A percentile compares a stretch with the other conserved stretches of the same genome.
Evolutionary conservation across 306 rosid species (phyloP).

Genomic region (Adenanthera pavonina): DNA sequence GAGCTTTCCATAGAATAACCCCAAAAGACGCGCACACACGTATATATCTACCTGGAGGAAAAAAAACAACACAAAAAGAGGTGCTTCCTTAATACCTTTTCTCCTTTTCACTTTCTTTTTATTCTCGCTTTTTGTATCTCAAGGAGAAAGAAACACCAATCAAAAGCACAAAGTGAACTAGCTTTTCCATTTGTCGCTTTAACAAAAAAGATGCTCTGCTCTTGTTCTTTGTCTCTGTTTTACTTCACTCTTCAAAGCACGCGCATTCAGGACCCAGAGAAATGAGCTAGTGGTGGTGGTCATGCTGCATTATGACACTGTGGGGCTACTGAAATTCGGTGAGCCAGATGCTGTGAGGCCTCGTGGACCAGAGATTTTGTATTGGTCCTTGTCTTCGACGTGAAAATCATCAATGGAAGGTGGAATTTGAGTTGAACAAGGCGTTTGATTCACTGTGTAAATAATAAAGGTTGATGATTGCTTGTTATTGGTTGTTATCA

Average conservation of each 20-base stretch:
- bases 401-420: background rate
- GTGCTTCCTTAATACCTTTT: background rate
- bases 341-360: constrained; percentile 22
- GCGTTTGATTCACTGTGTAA: background rate
- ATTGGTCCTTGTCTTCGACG: background rate
- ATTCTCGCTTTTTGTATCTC: constrained; percentile 23
- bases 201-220: constrained; percentile 32
- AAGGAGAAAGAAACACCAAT: constrained; percentile 30
- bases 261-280: constrained; percentile 44
- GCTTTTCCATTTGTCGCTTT: constrained; percentile 50
- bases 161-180: constrained; percentile 29
- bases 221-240: background rate
- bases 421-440: background rate
- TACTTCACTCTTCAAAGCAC: constrained; percentile 39
- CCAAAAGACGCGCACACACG: no score
- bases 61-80: background rate
- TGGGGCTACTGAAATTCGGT: constrained; percentile 35
- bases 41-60: background rate
- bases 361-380: constrained; percentile 3
- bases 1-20: no score
- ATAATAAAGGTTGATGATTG: background rate
- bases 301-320: constrained; percentile 30
- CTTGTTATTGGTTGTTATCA: background rate
- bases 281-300: background rate
- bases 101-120: constrained; percentile 19